Conservation (phyloP, 2,329 filamentous ascomycete species). For the Fusarium annulatum region DNA sequence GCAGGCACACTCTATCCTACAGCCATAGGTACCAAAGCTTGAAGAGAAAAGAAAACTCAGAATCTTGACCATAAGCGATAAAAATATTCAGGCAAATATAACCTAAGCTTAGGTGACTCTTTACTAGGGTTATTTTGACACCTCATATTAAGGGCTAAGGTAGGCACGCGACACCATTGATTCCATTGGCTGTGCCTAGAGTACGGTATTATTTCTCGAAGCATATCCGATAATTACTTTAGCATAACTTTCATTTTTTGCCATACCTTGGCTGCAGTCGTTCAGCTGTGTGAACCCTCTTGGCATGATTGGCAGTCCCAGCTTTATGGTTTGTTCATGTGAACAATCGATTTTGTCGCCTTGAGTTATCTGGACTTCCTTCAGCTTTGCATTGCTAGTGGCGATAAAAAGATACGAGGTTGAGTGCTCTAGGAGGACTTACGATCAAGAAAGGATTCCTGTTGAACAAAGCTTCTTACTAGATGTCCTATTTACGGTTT, state of each 20-base stretch:
- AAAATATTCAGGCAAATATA: too few relatives aligned
- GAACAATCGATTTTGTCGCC: neutral
- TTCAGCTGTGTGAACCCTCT: neutral
- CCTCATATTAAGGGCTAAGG: neutral
- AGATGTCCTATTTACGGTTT: neutral
- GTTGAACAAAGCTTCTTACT: neutral
- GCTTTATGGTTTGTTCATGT: neutral
- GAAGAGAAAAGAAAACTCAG: too few relatives aligned
- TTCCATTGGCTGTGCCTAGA: neutral
- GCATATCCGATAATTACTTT: neutral
- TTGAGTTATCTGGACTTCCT: neutral
- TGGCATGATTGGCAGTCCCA: neutral
- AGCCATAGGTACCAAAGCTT: too few relatives aligned
- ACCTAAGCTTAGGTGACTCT: too few relatives aligned
- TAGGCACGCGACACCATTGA: slow-evolving; percentile 2
- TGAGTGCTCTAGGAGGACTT: neutral
- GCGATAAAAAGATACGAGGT: neutral
- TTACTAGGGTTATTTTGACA: too few relatives aligned
- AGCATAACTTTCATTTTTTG: neutral
- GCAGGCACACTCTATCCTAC: neutral
- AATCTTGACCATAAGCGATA: too few relatives aligned
- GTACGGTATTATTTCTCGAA: neutral
- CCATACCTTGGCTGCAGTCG: neutral
- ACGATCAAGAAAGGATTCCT: neutral
- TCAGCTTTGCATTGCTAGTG: neutral